Evolutionary conservation across 148 eudicot genomes (phyloP).

Genomic region (Nyssa sinensis): DNA sequence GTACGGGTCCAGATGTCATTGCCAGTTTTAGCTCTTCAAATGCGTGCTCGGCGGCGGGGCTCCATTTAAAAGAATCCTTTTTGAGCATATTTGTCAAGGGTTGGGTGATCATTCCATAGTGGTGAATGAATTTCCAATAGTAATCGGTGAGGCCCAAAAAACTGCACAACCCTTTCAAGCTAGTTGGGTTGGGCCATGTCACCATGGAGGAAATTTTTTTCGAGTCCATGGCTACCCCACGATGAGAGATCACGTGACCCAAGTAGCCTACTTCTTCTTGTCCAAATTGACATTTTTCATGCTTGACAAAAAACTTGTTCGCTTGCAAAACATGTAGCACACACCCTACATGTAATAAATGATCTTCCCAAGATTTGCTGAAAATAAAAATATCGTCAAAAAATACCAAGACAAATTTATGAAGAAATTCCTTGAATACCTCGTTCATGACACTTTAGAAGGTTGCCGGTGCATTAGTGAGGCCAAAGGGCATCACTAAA

Average conservation of each 20-base stretch:
- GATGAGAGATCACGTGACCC: background rate
- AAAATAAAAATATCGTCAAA: no score
- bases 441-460: no score
- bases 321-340: background rate
- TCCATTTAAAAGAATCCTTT: background rate
- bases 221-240: background rate
- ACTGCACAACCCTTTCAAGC: background rate
- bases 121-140: background rate
- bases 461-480: no score
- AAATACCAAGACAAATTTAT: no score
- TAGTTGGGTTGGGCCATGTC: background rate
- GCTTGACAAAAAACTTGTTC: background rate
- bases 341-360: no score
- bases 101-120: background rate
- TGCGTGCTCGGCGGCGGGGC: background rate
- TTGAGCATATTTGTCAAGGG: background rate
- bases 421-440: no score
- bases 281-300: background rate
- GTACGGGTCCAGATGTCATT: background rate
- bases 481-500: no score
- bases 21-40: background rate
- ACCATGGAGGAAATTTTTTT: background rate
- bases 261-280: background rate
- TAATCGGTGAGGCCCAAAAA: slow-evolving; percentile 13
- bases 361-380: no score